These are phyloP conservation scores for Cladosporium sp. DNA, from an alignment of 2,329 filamentous ascomycete genomes.

Conservation along the genomic window DNA sequence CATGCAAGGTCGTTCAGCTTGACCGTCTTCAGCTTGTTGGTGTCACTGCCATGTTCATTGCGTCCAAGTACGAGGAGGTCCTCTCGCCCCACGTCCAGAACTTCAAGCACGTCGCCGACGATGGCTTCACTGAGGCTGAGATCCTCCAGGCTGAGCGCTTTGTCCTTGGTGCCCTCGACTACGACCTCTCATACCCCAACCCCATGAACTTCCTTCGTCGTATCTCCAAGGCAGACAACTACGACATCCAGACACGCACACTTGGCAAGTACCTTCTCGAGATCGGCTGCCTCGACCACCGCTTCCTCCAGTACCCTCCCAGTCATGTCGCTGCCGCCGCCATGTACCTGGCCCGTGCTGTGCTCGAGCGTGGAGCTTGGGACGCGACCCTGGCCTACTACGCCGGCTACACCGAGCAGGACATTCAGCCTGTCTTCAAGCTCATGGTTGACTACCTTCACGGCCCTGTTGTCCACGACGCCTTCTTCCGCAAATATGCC, in stretches of 20 bases:
- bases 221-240: slow-evolving; percentile 98
- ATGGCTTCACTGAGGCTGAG: slow-evolving; percentile 92
- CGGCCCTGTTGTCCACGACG: slow-evolving; percentile 86
- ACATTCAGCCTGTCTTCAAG: slow-evolving; percentile 87
- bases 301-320: slow-evolving; percentile 85
- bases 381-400: slow-evolving; percentile 87
- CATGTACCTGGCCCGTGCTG: slow-evolving; percentile 92
- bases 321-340: slow-evolving; percentile 88
- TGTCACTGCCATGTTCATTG: slow-evolving; percentile 99
- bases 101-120: slow-evolving; percentile 95
- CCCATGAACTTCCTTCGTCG: slow-evolving; percentile 99
- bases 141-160: slow-evolving; percentile 97
- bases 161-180: slow-evolving; percentile 85
- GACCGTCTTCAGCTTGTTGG: slow-evolving; percentile 95
- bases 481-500: slow-evolving; percentile 99
- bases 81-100: slow-evolving; percentile 95
- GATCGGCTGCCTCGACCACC: slow-evolving; percentile 91
- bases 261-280: slow-evolving; percentile 97
- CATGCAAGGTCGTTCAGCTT: slow-evolving; percentile 90
- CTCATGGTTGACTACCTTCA: slow-evolving; percentile 97
- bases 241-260: slow-evolving; percentile 96
- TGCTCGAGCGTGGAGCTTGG: slow-evolving; percentile 89
- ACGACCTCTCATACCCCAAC: slow-evolving; percentile 97
- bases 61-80: slow-evolving; percentile 98
- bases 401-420: slow-evolving; percentile 86